Evolutionary conservation across 768 basidiomycete species (phyloP).

Genomic region (Exsudoporus frostii): DNA sequence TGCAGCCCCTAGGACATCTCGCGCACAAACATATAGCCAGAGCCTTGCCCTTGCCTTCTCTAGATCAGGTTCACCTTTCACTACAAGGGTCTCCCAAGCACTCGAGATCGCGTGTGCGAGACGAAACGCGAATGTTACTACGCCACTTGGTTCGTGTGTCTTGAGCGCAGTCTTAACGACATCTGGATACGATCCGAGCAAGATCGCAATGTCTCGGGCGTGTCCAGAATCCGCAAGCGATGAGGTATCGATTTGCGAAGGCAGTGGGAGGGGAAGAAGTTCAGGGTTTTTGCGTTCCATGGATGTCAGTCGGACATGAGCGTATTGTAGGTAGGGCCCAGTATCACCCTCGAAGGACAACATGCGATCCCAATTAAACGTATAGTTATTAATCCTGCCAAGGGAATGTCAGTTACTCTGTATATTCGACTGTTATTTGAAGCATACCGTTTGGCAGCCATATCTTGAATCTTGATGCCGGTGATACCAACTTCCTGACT

Average conservation of each 20-base stretch:
- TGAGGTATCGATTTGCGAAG: constrained; percentile 62
- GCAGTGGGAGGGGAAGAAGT: constrained; percentile 71
- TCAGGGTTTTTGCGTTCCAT: constrained; percentile 91
- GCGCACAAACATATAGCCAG: constrained; percentile 84
- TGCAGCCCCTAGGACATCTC: constrained; percentile 84
- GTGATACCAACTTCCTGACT: constrained; percentile 87
- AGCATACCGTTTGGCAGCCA: constrained; percentile 84
- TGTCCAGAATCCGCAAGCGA: constrained; percentile 67
- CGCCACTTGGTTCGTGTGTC: constrained; percentile 83
- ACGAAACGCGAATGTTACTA: constrained; percentile 88
- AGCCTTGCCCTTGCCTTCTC: constrained; percentile 80
- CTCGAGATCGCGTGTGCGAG: constrained; percentile 85
- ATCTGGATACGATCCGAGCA: constrained; percentile 90
- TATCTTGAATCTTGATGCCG: constrained; percentile 97
- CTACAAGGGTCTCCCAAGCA: constrained; percentile 89
- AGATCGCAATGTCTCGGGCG: constrained; percentile 79
- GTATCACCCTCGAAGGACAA: constrained; percentile 95
- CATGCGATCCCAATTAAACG: constrained; percentile 93
- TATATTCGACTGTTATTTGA: not conserved
- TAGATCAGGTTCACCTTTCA: constrained; percentile 75
- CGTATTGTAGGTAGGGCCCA: constrained; percentile 94
- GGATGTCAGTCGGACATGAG: constrained; percentile 89
- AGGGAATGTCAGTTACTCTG: not conserved
- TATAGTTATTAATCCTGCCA: constrained; percentile 89
- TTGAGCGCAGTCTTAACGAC: constrained; percentile 83